phyloP scores from a whole-genome alignment of 2,329 filamentous ascomycete genomes.

The Beauveria pseudobassiana region DNA sequence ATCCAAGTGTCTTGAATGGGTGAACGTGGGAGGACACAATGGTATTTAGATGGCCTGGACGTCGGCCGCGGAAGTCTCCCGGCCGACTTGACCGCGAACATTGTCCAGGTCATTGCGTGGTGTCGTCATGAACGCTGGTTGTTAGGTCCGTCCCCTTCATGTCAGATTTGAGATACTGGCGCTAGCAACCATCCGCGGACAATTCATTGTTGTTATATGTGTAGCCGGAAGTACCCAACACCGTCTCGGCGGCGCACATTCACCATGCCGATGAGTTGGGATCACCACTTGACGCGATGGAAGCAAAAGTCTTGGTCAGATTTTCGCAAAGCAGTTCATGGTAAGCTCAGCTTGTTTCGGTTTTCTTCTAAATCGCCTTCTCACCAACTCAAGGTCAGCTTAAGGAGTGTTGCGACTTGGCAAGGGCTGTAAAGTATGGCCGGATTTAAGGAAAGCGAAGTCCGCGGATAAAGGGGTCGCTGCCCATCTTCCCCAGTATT shows the following conservation, averaged over 20 bases:
- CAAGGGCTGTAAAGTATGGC: not conserved
- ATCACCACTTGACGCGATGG: not conserved
- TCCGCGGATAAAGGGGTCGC: not conserved
- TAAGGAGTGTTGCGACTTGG: not conserved
- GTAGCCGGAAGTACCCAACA: too few relatives aligned
- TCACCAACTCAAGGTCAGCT: not conserved
- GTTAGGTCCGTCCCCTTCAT: not conserved
- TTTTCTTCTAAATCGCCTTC: not conserved
- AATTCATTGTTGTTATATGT: not conserved
- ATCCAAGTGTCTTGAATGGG: not conserved
- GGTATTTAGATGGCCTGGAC: not conserved
- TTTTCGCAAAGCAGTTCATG: not conserved
- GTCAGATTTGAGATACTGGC: not conserved
- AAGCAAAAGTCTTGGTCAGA: not conserved
- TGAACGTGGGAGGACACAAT: not conserved
- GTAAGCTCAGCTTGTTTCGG: too few relatives aligned
- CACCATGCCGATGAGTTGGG: not conserved
- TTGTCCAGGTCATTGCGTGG: not conserved
- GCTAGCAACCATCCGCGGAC: not conserved
- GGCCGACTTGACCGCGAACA: not conserved
- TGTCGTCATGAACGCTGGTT: not conserved
- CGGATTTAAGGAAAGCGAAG: not conserved
- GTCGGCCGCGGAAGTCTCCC: not conserved
- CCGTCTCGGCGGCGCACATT: too few relatives aligned
- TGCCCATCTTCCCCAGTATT: not conserved